Base-by-base conservation (phyloP, 1,284 basidiomycete genomes). In the Sporisorium reilianum region DNA sequence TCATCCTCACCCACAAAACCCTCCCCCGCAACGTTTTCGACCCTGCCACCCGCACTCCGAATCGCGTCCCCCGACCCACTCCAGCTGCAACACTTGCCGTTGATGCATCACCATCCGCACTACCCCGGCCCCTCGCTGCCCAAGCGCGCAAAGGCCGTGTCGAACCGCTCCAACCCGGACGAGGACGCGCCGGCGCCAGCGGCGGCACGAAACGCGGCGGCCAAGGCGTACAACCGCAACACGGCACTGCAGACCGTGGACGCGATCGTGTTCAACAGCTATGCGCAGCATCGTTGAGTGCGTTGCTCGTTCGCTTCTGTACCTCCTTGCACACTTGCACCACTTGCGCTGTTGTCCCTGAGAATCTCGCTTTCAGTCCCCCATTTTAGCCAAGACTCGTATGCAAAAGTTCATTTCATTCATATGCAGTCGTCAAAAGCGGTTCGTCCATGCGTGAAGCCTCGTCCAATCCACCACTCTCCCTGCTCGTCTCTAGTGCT, bases 111-210 rank as follows among this genome's bases (percentile, higher is more conserved):
- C 28, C 38, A 16, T 8, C 64, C 38, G 25, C 44, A 55, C 22
- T 18, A 23, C 46, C 22, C 16, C 23, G 18, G 20, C 30, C n/a
- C 45, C 6, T 52, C 60, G 3, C 61, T 56, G 2, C 61, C 66
- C 5, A 63, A 64, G 14, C n/a, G 61, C 14, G 16, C 41, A 1
- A 69, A 69, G 30, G 61, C 66, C n/a, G 56, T 69, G 22, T 69
- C 66, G 4, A 68, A 59, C 34, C 40, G 64, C 18, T 51, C 52
- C 48, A 46, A 38, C 30, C n/a, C 32, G 5, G 36, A 55, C n/a
- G 40, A 44, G 16, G 30, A 54, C 16, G 23, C n/a, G 0, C 30
- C 46, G 2, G 55, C 55, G 0, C 32, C 38, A 10, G 23, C n/a
- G 0, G 38, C 46, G 2, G 55, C 55, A 0, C 32, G 44, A 10